A percentile compares a stretch with the other conserved stretches of the same genome.
These are phyloP conservation scores for Exobasidium cylindrosporum DNA, from an alignment of 1,284 basidiomycete species.

Conservation along the genomic window DNA sequence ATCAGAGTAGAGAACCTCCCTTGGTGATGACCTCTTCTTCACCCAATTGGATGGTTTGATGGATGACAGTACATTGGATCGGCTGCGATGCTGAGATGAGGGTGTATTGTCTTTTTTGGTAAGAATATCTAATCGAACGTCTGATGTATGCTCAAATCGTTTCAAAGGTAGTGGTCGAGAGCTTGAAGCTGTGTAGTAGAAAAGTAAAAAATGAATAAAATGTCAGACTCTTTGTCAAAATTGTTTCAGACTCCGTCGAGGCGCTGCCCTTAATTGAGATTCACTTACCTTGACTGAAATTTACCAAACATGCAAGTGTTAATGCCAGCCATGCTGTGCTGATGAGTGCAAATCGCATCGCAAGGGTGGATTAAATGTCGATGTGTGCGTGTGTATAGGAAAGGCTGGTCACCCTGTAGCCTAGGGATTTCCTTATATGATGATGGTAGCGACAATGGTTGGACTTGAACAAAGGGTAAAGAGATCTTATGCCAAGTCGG, in stretches of 20 bases:
- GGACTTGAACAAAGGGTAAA: too few relatives aligned
- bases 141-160: slow-evolving; percentile 16
- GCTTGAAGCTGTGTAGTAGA: slow-evolving; percentile 12
- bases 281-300: slow-evolving; percentile 1
- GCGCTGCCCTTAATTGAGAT: not conserved
- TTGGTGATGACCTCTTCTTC: not conserved
- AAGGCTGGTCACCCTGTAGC: not conserved
- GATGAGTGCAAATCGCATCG: not conserved
- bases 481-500: too few relatives aligned
- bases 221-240: not conserved
- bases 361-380: not conserved
- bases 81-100: not conserved
- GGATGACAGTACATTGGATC: not conserved
- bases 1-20: slow-evolving; percentile 14
- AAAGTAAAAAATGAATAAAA: not conserved
- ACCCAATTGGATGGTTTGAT: not conserved
- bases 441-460: not conserved
- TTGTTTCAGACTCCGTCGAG: not conserved
- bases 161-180: slow-evolving; percentile 11
- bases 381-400: not conserved
- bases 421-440: not conserved
- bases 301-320: not conserved
- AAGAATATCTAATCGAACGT: slow-evolving; percentile 17
- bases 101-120: not conserved
- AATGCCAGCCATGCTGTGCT: not conserved